These are phyloP conservation scores for Exophiala alcalophila DNA, from an alignment of 2,329 filamentous ascomycete species.

Conservation along the genomic window DNA sequence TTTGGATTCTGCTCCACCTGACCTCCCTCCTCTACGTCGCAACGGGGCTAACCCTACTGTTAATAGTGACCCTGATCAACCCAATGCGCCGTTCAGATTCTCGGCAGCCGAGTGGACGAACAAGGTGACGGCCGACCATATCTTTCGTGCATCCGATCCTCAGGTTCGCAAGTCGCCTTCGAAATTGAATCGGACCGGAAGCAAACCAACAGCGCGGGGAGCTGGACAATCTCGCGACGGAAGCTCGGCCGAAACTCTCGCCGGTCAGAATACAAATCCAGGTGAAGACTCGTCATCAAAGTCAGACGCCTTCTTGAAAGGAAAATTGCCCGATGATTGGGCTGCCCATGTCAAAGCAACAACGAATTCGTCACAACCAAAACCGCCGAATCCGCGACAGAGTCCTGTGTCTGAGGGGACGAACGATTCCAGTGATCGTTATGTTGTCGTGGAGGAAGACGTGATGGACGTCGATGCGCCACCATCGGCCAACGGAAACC, in stretches of 20 bases:
- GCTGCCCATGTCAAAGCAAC: slow-evolving; percentile 12
- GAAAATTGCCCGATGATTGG: slow-evolving; percentile 27
- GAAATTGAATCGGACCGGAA: slow-evolving; percentile 17
- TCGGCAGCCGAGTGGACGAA: slow-evolving; percentile 43
- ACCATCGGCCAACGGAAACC: slow-evolving; percentile 25
- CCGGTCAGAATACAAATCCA: slow-evolving; percentile 21
- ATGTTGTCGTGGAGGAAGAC: slow-evolving; percentile 33
- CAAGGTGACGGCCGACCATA: slow-evolving; percentile 38
- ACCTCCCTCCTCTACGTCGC: not conserved
- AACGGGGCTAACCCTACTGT: slow-evolving; percentile 12
- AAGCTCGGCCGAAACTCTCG: slow-evolving; percentile 10
- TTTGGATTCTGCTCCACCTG: not conserved
- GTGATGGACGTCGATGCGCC: slow-evolving; percentile 49
- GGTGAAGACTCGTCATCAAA: slow-evolving; percentile 18
- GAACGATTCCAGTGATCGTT: slow-evolving; percentile 17
- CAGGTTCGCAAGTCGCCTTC: slow-evolving; percentile 31
- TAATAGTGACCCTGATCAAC: slow-evolving; percentile 32
- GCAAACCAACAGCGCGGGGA: slow-evolving; percentile 22
- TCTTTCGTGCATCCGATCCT: slow-evolving; percentile 36
- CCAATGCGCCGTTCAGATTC: slow-evolving; percentile 38
- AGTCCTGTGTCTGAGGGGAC: slow-evolving; percentile 6
- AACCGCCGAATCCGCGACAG: not conserved
- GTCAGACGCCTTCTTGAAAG: slow-evolving; percentile 22
- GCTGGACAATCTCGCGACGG: slow-evolving; percentile 18
- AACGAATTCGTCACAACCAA: not conserved